Percentiles rank a stretch among this genome's conserved stretches.
Conservation (phyloP, 164 flowering plant species). For the Macadamia integrifolia region DNA sequence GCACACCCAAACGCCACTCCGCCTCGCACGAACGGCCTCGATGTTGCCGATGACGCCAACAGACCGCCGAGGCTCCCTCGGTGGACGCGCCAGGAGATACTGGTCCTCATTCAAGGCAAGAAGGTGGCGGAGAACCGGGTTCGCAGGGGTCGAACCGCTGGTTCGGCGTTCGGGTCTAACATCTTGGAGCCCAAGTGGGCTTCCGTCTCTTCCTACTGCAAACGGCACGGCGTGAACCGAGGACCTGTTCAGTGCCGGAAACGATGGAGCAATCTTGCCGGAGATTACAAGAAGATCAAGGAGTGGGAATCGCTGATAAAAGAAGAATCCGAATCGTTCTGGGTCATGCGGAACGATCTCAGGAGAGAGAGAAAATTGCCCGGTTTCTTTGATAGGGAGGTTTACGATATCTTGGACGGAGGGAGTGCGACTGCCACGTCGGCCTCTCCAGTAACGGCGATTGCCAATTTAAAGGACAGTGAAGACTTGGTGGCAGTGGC, state of each 20-base stretch:
- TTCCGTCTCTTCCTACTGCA: slow-evolving; percentile 76
- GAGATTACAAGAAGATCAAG: slow-evolving; percentile 83
- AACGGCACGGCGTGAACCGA: slow-evolving; percentile 72
- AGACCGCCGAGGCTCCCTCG: slow-evolving; percentile 73
- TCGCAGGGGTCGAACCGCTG: slow-evolving; percentile 43
- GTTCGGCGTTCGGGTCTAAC: slow-evolving; percentile 34
- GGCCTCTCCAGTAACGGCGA: slow-evolving; percentile 4
- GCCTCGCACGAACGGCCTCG: slow-evolving; percentile 9
- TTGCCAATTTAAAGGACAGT: slow-evolving; percentile 14
- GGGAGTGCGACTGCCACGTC: slow-evolving; percentile 7
- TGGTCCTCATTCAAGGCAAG: slow-evolving; percentile 85
- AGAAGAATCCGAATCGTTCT: slow-evolving; percentile 61
- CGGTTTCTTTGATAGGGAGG: slow-evolving; percentile 83
- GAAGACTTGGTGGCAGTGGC: slow-evolving; percentile 2
- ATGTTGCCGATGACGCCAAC: slow-evolving; percentile 23
- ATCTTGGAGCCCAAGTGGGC: slow-evolving; percentile 90
- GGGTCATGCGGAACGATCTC: slow-evolving; percentile 85
- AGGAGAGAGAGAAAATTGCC: slow-evolving; percentile 75
- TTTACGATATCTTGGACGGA: slow-evolving; percentile 66
- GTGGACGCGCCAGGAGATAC: slow-evolving; percentile 92
- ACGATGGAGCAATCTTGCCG: slow-evolving; percentile 88
- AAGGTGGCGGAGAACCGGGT: slow-evolving; percentile 69
- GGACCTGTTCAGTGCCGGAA: slow-evolving; percentile 95
- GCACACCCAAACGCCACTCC: slow-evolving; percentile 1
- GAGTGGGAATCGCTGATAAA: slow-evolving; percentile 56